phyloP scores from a whole-genome alignment of 345 rosid species.

The Brassica juncea region DNA sequence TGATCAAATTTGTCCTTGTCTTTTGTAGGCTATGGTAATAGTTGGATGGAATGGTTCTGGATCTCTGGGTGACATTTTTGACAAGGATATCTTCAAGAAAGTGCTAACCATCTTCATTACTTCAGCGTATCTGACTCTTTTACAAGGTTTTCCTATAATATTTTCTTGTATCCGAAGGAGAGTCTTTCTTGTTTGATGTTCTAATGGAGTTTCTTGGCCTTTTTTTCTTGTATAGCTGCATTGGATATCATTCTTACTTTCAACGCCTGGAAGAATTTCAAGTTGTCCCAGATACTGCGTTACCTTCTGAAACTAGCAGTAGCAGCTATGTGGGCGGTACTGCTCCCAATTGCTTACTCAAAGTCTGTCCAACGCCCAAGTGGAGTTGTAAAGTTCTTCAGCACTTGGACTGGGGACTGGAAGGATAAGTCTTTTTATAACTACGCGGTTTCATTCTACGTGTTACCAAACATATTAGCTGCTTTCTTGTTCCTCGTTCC shows the following conservation, averaged over 20 bases:
- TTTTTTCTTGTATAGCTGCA: conserved; percentile 67
- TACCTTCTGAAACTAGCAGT: conserved; percentile 72
- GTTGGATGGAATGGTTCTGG: conserved; percentile 82
- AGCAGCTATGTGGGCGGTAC: conserved; percentile 84
- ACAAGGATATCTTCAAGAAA: conserved; percentile 61
- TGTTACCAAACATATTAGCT: conserved; percentile 73
- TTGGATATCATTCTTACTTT: conserved; percentile 82
- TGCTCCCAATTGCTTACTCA: conserved; percentile 79
- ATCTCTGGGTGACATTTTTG: conserved; percentile 61
- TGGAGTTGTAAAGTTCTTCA: conserved; percentile 67
- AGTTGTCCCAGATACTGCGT: conserved; percentile 70
- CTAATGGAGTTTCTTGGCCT: conserved; percentile 30
- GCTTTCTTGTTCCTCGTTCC: conserved; percentile 77
- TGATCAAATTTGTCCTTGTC: conserved; percentile 4
- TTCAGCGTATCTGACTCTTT: conserved; percentile 76
- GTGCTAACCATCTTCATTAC: conserved; percentile 87
- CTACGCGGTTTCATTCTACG: conserved; percentile 68
- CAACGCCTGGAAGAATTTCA: conserved; percentile 85
- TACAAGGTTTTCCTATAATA: conserved; percentile 58
- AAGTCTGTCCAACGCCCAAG: conserved; percentile 74
- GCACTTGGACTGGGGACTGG: conserved; percentile 71
- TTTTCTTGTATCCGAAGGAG: conserved; percentile 7
- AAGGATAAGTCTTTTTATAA: conserved; percentile 62
- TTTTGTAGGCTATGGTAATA: conserved; percentile 89
- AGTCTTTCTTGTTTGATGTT: conserved; percentile 3